Conservation (phyloP, 1,284 basidiomycete genomes). For the Heterobasidion occidentale region DNA sequence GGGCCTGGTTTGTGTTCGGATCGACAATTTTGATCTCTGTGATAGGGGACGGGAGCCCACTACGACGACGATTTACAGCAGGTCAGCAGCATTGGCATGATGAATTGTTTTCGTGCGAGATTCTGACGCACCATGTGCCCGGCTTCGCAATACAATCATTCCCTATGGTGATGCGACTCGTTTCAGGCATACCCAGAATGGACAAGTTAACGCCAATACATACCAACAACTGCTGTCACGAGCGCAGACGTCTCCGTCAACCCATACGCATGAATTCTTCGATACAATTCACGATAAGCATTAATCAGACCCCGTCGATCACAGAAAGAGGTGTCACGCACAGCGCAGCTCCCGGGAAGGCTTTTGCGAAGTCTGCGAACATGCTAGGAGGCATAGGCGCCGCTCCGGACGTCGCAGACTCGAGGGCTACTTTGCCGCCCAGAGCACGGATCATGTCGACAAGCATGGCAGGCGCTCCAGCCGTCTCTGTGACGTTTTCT, state of each 20-base stretch:
- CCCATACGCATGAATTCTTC: conserved; percentile 48
- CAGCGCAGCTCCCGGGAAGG: not conserved
- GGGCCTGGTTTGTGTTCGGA: conserved; percentile 22
- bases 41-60: conserved; percentile 37
- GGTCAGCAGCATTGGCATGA: conserved; percentile 27
- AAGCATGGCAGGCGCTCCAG: not conserved
- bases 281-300: too few species aligned
- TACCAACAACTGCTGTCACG: too few species aligned
- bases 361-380: not conserved
- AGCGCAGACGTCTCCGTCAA: conserved; percentile 39
- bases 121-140: conserved; percentile 39
- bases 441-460: not conserved
- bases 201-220: too few species aligned
- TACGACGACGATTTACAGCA: conserved; percentile 12
- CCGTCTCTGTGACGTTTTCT: not conserved
- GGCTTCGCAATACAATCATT: conserved; percentile 16
- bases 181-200: too few species aligned
- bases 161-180: too few species aligned
- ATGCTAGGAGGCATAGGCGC: not conserved
- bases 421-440: not conserved
- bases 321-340: too few species aligned
- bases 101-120: conserved; percentile 34
- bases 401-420: not conserved
- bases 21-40: conserved; percentile 37
- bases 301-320: too few species aligned